Conservation (phyloP, 2,329 filamentous ascomycete species). For the Monilinia polystroma region DNA sequence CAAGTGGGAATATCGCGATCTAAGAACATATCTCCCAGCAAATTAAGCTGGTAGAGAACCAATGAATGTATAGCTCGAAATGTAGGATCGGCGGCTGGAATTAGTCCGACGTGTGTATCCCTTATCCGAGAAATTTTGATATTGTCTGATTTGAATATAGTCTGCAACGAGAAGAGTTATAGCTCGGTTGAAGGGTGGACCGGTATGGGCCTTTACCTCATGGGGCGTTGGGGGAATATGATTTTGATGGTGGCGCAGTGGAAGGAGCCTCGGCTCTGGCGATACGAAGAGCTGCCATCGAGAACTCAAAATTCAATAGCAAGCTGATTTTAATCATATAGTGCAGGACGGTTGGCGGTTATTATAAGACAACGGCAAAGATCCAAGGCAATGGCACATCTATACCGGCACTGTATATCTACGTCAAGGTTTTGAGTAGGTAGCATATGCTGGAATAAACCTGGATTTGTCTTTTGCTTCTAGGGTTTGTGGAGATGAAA, state of each 20-base stretch:
- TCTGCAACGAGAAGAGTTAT: not conserved
- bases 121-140: not conserved
- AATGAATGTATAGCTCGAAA: not conserved
- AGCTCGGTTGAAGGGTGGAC: not conserved
- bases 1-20: not conserved
- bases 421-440: not conserved
- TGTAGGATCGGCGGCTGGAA: no score
- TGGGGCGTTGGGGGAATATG: not conserved
- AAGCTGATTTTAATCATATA: not conserved
- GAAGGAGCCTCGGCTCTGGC: slow-evolving; percentile 2
- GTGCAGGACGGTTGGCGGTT: not conserved
- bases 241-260: slow-evolving; percentile 7
- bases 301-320: not conserved
- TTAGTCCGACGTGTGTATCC: not conserved
- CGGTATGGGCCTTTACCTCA: not conserved
- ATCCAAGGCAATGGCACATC: not conserved
- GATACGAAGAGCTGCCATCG: not conserved
- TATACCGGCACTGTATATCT: not conserved
- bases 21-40: not conserved
- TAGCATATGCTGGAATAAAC: not conserved
- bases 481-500: not conserved
- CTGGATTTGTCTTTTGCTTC: not conserved
- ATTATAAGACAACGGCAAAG: not conserved
- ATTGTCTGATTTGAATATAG: not conserved
- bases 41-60: not conserved